Base-by-base conservation (phyloP, 129 eudicot genomes). In the Flaveria brownii region DNA sequence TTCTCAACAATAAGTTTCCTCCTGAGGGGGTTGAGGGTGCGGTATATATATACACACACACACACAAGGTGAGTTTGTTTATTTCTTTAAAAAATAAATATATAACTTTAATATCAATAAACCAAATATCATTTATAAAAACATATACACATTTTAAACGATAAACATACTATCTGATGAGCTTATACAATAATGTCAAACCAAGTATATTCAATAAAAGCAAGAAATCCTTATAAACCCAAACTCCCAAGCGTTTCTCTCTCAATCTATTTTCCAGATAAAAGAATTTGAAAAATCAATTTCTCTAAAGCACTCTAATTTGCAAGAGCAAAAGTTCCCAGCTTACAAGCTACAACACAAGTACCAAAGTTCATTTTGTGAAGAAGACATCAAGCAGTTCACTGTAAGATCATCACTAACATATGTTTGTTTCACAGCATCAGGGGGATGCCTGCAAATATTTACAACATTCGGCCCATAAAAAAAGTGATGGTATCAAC, bases 401-500 rank as follows among this genome's bases (percentile, higher is more conserved):
- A 14, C 54, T 49, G 54, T 49, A 49, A 49, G 54, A 12, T 49
- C 54, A 49, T 49, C 54, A 49, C 54, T 49, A 49, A 13, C 54
- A 49, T 59, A 59, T 6, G 28, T 23, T 36, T 72, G 33, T 64
- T 67, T 74, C 70, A 68, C 63, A 52, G 6, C 77, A 78, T 78
- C 71, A 78, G 25, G 63, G 30, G 62, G 63, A 69, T 70, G 71
- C 63, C 82, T 80, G 84, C 76, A 80, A 26, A 73, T 12, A 73
- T 22, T 54, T 41, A 17, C 4, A 63, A 23, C 64, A 39, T 61
- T 33, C 6, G 12, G 2, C 56, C 45, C 56, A 23, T 57, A 0
- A 33, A 43, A 43, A 61, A 60, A 45, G 51, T n/a, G 13, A 22
- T 10, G 59, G 17, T 23, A 77, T 36, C 41, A 8, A 39, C 47